Base-by-base conservation (phyloP, 495 filamentous ascomycete species). In the Podospora pseudoanserina region DNA sequence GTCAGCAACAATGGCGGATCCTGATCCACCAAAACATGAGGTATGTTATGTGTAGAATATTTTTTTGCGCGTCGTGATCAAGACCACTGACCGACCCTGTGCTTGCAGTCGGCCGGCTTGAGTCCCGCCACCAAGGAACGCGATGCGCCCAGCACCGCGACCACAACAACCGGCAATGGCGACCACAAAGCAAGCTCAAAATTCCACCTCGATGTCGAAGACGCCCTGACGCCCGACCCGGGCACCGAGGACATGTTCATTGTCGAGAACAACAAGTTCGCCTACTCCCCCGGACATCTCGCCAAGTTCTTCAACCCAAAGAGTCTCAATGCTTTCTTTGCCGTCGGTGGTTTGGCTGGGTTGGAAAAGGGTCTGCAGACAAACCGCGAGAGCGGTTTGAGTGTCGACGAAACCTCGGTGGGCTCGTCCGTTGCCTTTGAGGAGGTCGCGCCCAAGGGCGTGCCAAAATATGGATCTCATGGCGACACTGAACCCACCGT, bases 271-370 rank as follows among this genome's bases (percentile, higher is more conserved):
- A 91, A 89, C 71, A 85, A 84, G 1, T 93, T 92, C 73, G 89
- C 88, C 30, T 92, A 86, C 69, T 87, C 85, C 4, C 85, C 88
- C 0, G 90, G 90, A 1, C 88, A 92, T 69, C 80, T 93, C 39
- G 88, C 88, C 71, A 92, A 92, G 72, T 80, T 90, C 74, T 79
- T 90, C 39, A 89, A 91, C 67, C 90, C 90, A 3, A 93, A 93
- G 76, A 90, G 85, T 49, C 77, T 91, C 18, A 81, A 88, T 44
- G 90, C 89, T 20, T 92, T 87, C 69, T 86, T 86, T 65, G 86
- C 87, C 39, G 80, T 92, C 9, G 90, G 90, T 64, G 90, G 90
- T 53, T 72, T 92, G n/a, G 71, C 74, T 27, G 90, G 90, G 1
- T 75, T 93, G 59, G 88, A 90, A 72, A 85, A 81, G 59, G 90